These are phyloP conservation scores for Globisporangium carolinianum DNA, from an alignment of 352 stramenopile genomes.

Conservation along the genomic window DNA sequence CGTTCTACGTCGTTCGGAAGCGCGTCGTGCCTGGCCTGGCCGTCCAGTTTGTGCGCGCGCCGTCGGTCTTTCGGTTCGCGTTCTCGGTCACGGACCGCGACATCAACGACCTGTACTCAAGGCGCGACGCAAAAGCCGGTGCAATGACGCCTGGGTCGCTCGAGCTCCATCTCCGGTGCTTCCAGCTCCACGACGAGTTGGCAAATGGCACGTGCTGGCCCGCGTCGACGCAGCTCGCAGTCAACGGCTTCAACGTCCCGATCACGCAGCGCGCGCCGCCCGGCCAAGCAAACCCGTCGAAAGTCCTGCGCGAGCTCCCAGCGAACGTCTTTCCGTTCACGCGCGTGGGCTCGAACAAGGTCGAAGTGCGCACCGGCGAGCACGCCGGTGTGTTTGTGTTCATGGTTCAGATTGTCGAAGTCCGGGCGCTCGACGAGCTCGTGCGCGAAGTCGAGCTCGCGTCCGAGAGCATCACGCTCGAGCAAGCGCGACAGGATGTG, in stretches of 20 bases:
- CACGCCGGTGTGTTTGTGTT: conserved; percentile 58
- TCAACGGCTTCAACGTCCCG: conserved; percentile 67
- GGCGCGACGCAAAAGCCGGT: conserved; percentile 38
- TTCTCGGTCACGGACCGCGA: conserved; percentile 70
- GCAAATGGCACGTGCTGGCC: conserved; percentile 69
- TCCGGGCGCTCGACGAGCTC: conserved; percentile 55
- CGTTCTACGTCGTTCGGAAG: conserved; percentile 57
- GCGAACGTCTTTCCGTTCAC: conserved; percentile 69
- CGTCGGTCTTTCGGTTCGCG: conserved; percentile 43
- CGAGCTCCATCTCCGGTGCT: conserved; percentile 79
- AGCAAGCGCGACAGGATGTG: conserved; percentile 62
- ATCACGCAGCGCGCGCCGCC: conserved; percentile 64
- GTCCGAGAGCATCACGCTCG: conserved; percentile 65
- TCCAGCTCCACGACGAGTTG: conserved; percentile 65
- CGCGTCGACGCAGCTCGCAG: conserved; percentile 46
- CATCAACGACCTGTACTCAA: conserved; percentile 62
- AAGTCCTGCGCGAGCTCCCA: conserved; percentile 71
- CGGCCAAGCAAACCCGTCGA: conserved; percentile 71
- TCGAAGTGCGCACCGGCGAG: conserved; percentile 68
- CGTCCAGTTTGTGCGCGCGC: conserved; percentile 54
- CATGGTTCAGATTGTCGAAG: conserved; percentile 68
- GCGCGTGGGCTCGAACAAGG: conserved; percentile 58
- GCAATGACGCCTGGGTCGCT: conserved; percentile 48
- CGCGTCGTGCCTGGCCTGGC: conserved; percentile 47
- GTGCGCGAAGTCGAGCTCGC: conserved; percentile 51